Evolutionary conservation across 2,329 filamentous ascomycete species (phyloP).

Genomic region (Alternaria brassicicola): DNA sequence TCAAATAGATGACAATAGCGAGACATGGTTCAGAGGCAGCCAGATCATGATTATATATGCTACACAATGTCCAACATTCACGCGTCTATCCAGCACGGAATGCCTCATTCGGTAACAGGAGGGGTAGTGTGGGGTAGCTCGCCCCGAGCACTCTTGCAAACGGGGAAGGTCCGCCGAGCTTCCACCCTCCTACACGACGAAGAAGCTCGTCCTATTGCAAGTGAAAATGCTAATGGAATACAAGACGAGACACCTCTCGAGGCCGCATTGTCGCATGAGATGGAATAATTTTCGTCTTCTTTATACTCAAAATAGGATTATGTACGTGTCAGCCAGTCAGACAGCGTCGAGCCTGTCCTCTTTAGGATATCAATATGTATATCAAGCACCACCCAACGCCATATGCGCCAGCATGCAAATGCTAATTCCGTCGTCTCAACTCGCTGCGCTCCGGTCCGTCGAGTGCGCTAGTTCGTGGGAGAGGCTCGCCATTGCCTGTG

Average conservation of each 20-base stretch:
- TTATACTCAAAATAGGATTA: constrained; percentile 1
- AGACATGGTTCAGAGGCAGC: background rate
- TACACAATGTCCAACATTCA: background rate
- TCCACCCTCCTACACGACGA: background rate
- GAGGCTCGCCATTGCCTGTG: constrained; percentile 31
- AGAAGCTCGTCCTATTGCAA: background rate
- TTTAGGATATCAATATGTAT: constrained; percentile 21
- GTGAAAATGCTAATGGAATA: background rate
- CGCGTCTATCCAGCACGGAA: constrained; percentile 12
- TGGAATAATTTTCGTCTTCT: background rate
- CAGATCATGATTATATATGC: background rate
- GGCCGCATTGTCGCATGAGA: too few relatives aligned
- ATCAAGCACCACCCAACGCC: constrained; percentile 8
- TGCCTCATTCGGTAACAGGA: constrained; percentile 20
- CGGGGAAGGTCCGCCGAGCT: constrained; percentile 7
- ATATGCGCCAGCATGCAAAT: constrained; percentile 5
- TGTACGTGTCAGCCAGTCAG: constrained; percentile 8
- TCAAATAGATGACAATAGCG: background rate
- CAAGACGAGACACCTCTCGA: background rate
- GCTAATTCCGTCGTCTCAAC: constrained; percentile 35
- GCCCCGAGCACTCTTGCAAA: constrained; percentile 2
- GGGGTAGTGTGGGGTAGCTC: constrained; percentile 28
- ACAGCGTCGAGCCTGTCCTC: background rate
- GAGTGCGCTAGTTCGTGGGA: constrained; percentile 30
- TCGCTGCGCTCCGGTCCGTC: constrained; percentile 25